Evolutionary conservation across 129 eudicot species (phyloP).

Genomic region (Smallanthus sonchifolius): DNA sequence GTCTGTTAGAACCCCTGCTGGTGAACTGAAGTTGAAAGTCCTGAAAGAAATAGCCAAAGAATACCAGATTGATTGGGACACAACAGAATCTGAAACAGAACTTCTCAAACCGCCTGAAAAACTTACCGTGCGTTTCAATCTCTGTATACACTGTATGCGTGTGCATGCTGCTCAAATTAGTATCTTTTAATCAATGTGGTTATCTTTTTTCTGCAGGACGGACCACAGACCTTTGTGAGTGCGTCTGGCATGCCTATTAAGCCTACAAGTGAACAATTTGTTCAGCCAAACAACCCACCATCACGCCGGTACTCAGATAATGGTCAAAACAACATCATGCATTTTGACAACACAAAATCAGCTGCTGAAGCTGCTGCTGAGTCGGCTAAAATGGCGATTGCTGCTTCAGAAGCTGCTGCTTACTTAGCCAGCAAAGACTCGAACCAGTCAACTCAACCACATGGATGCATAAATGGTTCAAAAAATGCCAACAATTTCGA

Average conservation of each 20-base stretch:
- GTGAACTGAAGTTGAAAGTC: conserved; percentile 76
- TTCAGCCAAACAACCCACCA: conserved; percentile 40
- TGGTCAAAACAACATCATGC: conserved; percentile 33
- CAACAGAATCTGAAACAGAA: conserved; percentile 76
- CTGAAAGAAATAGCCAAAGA: conserved; percentile 97
- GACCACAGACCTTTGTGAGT: conserved; percentile 72
- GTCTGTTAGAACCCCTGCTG: conserved; percentile 89
- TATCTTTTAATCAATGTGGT: background rate
- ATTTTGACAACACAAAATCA: conserved; percentile 67
- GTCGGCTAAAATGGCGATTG: conserved; percentile 79
- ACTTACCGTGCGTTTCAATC: conserved; percentile 49
- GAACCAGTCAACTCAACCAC: conserved; percentile 24
- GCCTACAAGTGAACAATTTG: conserved; percentile 33
- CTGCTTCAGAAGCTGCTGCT: conserved; percentile 96
- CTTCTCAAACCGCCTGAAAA: conserved; percentile 93
- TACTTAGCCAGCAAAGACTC: conserved; percentile 53
- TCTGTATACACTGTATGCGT: background rate
- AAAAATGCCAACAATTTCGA: background rate
- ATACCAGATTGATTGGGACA: conserved; percentile 91
- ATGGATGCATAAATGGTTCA: conserved; percentile 21
- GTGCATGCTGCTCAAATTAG: background rate
- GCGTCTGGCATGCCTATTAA: conserved; percentile 76
- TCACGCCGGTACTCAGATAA: conserved; percentile 37
- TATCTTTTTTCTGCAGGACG: conserved; percentile 50
- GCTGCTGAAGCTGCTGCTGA: conserved; percentile 96